Conservation (phyloP, 805 yeast species). For the Candida parachauliodes region DNA sequence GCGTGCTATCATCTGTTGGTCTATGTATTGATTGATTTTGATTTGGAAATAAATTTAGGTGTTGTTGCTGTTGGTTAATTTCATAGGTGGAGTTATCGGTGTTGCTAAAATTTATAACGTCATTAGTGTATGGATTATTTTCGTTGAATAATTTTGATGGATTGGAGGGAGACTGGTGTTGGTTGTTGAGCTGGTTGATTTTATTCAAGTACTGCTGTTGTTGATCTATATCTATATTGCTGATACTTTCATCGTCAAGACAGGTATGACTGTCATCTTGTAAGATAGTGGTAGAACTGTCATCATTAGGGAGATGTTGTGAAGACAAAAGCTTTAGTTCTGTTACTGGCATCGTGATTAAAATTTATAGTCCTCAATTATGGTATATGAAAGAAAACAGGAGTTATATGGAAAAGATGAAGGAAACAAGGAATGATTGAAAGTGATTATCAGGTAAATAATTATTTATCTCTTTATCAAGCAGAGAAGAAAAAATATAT, state of each 20-base stretch:
- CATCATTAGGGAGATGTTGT: not conserved
- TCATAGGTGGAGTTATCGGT: slow-evolving; percentile 11
- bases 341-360: slow-evolving; percentile 1
- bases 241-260: not conserved
- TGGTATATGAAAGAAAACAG: not conserved
- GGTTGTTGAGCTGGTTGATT: slow-evolving; percentile 5
- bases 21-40: not conserved
- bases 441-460: not conserved
- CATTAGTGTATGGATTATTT: not conserved
- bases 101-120: slow-evolving; percentile 1
- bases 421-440: not conserved
- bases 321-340: not conserved
- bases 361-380: not conserved
- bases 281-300: not conserved
- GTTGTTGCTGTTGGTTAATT: not conserved
- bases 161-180: not conserved
- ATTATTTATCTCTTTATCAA: not conserved
- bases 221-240: slow-evolving; percentile 3
- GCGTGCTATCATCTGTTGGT: not conserved
- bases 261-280: not conserved
- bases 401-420: not conserved
- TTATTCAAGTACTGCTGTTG: slow-evolving; percentile 8
- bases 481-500: not conserved
- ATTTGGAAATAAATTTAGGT: too few species aligned
- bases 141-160: not conserved